Percentiles rank a stretch among this genome's conserved stretches.
These are phyloP conservation scores for Cadophora malorum DNA, from an alignment of 2,329 filamentous ascomycete genomes.

Conservation along the genomic window DNA sequence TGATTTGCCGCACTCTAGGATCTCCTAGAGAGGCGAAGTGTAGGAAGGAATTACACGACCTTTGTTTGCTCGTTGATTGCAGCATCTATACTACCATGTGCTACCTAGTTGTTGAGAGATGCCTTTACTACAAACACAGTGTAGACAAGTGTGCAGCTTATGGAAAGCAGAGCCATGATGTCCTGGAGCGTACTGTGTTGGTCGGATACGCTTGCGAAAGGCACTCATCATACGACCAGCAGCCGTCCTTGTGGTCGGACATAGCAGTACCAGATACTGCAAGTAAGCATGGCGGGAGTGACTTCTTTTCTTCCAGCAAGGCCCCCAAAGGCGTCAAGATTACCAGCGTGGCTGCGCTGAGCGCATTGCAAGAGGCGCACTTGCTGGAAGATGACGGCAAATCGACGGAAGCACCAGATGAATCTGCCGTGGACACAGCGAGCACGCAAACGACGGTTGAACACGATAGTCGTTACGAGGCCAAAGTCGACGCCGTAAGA, in stretches of 20 bases:
- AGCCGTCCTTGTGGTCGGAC: not conserved
- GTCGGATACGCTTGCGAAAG: constrained; percentile 1
- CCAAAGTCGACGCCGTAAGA: not conserved
- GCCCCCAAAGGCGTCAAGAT: constrained; percentile 4
- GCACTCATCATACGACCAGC: not conserved
- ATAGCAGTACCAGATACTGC: not conserved
- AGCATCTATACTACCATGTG: not conserved
- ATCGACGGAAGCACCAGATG: constrained; percentile 14
- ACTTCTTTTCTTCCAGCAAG: not conserved
- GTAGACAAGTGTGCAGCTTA: not conserved
- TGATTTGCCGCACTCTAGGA: too few species aligned
- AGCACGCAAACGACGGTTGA: constrained; percentile 18
- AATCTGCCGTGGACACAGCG: constrained; percentile 16
- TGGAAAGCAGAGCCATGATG: not conserved
- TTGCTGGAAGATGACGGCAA: constrained; percentile 6
- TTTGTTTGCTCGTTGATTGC: too few species aligned
- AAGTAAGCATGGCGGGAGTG: not conserved
- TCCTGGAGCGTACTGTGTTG: not conserved
- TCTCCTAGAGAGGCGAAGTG: too few species aligned
- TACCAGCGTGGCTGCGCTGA: constrained; percentile 15
- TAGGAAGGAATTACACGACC: too few species aligned
- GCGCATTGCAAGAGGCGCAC: constrained; percentile 5
- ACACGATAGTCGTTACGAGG: not conserved
- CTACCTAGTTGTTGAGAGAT: constrained; percentile 4
- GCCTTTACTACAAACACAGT: not conserved